Evolutionary conservation across 2,329 filamentous ascomycete genomes (phyloP).

Genomic region (Acrocalymma vagum): DNA sequence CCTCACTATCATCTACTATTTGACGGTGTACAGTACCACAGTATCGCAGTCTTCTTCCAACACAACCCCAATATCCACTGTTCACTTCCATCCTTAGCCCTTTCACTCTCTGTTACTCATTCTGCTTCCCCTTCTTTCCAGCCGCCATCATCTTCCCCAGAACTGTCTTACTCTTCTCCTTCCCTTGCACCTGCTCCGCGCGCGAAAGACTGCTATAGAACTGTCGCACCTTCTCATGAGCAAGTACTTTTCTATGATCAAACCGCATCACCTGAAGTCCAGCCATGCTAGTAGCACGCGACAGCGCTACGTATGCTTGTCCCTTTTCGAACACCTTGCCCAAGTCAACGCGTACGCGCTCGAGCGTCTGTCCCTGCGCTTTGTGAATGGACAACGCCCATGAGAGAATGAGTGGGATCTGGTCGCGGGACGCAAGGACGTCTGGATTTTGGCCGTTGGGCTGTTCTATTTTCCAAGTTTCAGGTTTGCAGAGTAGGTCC

Average conservation of each 20-base stretch:
- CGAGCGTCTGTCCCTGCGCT: constrained; percentile 92
- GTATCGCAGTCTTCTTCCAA: too few relatives aligned
- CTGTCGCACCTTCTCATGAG: constrained; percentile 82
- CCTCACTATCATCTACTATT: too few relatives aligned
- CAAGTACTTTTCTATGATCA: constrained; percentile 90
- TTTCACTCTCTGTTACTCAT: too few relatives aligned
- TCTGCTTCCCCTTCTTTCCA: constrained; percentile 12
- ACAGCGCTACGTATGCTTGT: constrained; percentile 95
- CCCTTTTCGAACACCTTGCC: constrained; percentile 95
- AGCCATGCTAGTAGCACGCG: constrained; percentile 85
- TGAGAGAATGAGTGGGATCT: constrained; percentile 84
- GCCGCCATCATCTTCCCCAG: constrained; percentile 38
- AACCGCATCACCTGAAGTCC: constrained; percentile 91
- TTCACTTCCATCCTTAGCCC: too few relatives aligned
- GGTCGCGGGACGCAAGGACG: constrained; percentile 82
- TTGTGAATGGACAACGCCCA: constrained; percentile 99
- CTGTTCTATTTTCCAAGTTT: constrained; percentile 97
- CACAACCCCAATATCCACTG: too few relatives aligned
- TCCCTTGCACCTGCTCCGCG: constrained; percentile 62
- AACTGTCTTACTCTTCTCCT: constrained; percentile 40
- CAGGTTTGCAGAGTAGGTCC: constrained; percentile 81
- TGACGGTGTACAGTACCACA: too few relatives aligned
- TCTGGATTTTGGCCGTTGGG: constrained; percentile 96
- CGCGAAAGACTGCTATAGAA: constrained; percentile 88
- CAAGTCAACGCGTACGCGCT: constrained; percentile 92